Evolutionary conservation across 768 basidiomycete species (phyloP).

Genomic region (Pisolithus sp.): DNA sequence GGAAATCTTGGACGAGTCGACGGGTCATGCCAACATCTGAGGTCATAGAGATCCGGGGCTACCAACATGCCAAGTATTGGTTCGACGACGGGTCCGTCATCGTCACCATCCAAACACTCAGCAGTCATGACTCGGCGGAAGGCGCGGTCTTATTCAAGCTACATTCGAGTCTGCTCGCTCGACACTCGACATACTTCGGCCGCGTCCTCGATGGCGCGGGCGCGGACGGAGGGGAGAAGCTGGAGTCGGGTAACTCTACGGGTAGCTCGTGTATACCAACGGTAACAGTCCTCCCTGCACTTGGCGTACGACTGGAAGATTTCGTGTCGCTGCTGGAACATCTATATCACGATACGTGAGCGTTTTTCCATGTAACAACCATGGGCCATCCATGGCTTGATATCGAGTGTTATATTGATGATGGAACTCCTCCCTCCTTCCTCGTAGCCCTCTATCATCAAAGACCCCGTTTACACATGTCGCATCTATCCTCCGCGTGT

Average conservation of each 20-base stretch:
- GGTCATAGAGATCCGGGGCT: neutral
- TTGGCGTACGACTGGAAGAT: slow-evolving; percentile 38
- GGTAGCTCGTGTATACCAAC: slow-evolving; percentile 4
- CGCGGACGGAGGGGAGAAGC: no score
- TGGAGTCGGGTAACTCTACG: neutral
- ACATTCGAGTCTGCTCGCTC: slow-evolving; percentile 44
- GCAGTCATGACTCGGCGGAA: neutral
- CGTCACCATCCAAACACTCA: slow-evolving; percentile 31
- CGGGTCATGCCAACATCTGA: neutral
- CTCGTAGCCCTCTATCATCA: slow-evolving; percentile 39
- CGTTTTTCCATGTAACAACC: slow-evolving; percentile 14
- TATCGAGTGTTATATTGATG: neutral
- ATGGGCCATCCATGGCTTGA: no score
- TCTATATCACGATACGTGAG: slow-evolving; percentile 65
- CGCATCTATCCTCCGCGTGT: slow-evolving; percentile 50
- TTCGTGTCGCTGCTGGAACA: slow-evolving; percentile 54
- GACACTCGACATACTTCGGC: slow-evolving; percentile 38
- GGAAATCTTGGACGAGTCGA: slow-evolving; percentile 1
- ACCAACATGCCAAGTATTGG: slow-evolving; percentile 51
- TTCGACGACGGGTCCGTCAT: slow-evolving; percentile 60
- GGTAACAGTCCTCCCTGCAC: slow-evolving; percentile 31
- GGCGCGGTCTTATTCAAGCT: slow-evolving; percentile 45
- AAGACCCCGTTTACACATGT: slow-evolving; percentile 41
- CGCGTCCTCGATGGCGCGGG: neutral
- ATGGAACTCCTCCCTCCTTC: neutral